phyloP scores from a whole-genome alignment of 805 yeast genomes.

The Ascoidea rubescens region DNA sequence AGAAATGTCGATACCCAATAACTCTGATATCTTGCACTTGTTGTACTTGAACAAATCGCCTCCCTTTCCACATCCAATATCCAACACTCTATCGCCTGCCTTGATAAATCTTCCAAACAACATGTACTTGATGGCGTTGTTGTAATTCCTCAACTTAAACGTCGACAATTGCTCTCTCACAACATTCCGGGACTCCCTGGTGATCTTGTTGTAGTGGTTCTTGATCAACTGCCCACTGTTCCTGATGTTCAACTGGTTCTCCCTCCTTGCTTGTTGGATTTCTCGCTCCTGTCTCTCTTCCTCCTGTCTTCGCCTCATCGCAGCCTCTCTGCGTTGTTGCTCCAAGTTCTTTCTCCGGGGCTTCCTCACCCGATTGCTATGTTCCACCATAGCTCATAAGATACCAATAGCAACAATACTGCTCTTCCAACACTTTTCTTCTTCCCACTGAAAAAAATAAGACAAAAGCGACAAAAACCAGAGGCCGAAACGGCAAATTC shows the following conservation, averaged over 20 bases:
- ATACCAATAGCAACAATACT: not conserved
- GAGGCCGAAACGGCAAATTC: too few species aligned
- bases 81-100: constrained; percentile 49
- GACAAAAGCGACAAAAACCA: too few species aligned
- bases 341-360: constrained; percentile 16
- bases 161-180: constrained; percentile 70
- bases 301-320: constrained; percentile 1
- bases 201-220: constrained; percentile 75
- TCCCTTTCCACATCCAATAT: constrained; percentile 95
- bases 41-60: constrained; percentile 92
- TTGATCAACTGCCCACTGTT: constrained; percentile 56
- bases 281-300: constrained; percentile 12
- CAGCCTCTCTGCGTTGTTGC: constrained; percentile 6
- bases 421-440: not conserved
- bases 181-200: constrained; percentile 48
- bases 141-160: constrained; percentile 74
- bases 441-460: not conserved
- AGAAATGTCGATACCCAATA: constrained; percentile 85
- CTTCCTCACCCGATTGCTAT: not conserved
- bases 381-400: not conserved
- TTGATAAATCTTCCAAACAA: constrained; percentile 57
- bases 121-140: constrained; percentile 83
- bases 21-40: constrained; percentile 55
- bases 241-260: constrained; percentile 20
- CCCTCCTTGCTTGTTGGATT: constrained; percentile 8